Base-by-base conservation (phyloP, 805 yeast species). In the Candida piceae region DNA sequence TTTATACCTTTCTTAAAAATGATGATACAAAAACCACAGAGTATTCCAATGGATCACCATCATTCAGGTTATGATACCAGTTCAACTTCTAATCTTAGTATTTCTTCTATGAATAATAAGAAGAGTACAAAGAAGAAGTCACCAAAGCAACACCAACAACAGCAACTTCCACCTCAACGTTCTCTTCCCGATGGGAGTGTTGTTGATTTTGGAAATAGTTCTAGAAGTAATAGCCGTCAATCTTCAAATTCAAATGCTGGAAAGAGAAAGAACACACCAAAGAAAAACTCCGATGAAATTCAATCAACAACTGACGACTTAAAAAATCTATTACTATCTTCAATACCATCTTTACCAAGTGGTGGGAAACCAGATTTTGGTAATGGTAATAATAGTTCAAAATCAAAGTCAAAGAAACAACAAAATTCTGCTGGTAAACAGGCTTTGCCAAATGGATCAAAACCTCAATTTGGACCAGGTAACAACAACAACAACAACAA, bases 101-200 rank as follows among this genome's bases (percentile, higher is more conserved):
- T 26, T 34, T 18, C 40, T 22, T 16, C 38, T 23, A 16, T 16
- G 29, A 28, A 32, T 27, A 25, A 29, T 30, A 32, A 38, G 30
- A 33, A 33, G 21, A 28, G 34, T 5, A 11, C 25, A 25, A 64
- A 77, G 27, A 76, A 77, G 38, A 49, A 46, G 29, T 26, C 17
- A 20, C 10, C n/a, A 19, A 9, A 19, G 4, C 24, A 12, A 16
- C 54, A 48, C 17, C 63, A 63, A 7, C 61, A 16, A 19, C 11
- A 19, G 4, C 24, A 12, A 16, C 54, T 49, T 17, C 63, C 63
- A 7, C 61, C 60, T 12, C 50, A 59, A 45, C 50, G 50, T 42
- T 57, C 44, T 65, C 45, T 49, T n/a, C 53, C 56, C 9, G 54
- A 55, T 28, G 57, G 55, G 16, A 32, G 46, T n/a, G 29, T 46